Evolutionary conservation across 805 yeast genomes (phyloP), one percentile per base, ranked within the genome.

Genomic region (Wickerhamiella brachini): DNA sequence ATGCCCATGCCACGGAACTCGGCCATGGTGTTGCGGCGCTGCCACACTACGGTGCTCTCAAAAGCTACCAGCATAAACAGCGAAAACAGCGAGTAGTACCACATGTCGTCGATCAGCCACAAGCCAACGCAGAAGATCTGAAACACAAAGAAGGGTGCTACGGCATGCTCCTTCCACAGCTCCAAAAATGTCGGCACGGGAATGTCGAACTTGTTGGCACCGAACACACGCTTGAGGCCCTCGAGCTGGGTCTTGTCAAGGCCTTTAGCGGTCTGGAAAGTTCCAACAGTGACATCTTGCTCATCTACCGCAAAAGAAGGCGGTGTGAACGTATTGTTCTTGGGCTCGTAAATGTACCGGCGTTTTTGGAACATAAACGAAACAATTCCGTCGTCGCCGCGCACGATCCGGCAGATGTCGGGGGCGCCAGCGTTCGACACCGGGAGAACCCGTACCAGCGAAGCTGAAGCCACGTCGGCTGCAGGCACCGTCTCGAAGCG

Each of bases 1-100:
- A 93, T 82, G 59, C 96, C 95, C 98, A 93, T 93, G 46, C 93
- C 81, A 69, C 94, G 88, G 70, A 93, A 93, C 70, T 93, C 98
- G 50, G 81, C 73, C 88, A 93, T 82, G 47, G 98, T 93, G 8
- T 87, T 73, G 71, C 94, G 84, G 70, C 97, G 84, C 73, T 93
- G 97, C 73, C 81, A 90, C 22, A 93, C 97, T 22, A 94, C 86
- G 34, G 96, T 86, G 66, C 81, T 83, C 69, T 93, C 98, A 71
- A 93, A 93, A 3, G 94, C 77, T 31, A 90, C 82, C 58, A 93
- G 75, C 95, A 90, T 90, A 68, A 93, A 81, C 58, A 90, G 72
- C 29, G 95, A 85, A 69, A 93, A 88, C 53, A 93, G 71, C 3
- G 97, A 87, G 64, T 84, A 84, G 68, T 89, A 89, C 97, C 97